Base-by-base conservation (phyloP, 192 early-diverging fungal genomes). In the Coemansia sp. region DNA sequence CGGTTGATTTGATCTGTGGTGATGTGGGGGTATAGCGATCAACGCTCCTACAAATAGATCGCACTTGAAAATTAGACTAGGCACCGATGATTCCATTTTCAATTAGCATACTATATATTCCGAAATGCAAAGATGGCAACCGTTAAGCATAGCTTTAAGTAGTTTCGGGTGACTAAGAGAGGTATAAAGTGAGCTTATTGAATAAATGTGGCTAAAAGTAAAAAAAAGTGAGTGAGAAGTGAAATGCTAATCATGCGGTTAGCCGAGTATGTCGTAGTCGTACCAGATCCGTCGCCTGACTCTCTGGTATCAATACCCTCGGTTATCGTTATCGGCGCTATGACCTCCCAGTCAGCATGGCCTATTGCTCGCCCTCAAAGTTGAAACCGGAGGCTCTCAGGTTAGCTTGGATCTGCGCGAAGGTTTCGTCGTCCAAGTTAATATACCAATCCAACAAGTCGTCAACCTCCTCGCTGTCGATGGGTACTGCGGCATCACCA, bases 1-100 rank as follows among this genome's bases (percentile, higher is more conserved):
- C 57, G 4, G 57, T 15, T 34, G 57, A 60, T 60, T 60, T 34
- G 57, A 60, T 60, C 29, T 57, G 49, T 47, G 44, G 44, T 47
- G 16, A 47, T 47, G 44, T 47, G 27, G 27, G 27, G 27, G 27
- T 27, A 27, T 27, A 27, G 27, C 27, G 27, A 27, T 27, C 27
- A 27, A 27, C 27, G 27, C 27, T 27, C 27, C 27, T 27, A 27
- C 27, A 27, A 27, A 27, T 27, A 27, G 27, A 27, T 27, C 27
- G 27, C 27, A 27, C 27, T 27, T 27, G 27, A 27, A 27, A 18
- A 7, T 0, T 18, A 38, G 6, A 38, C 36, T 7, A 1, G 7
- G 7, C 36, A 38, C 6, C 2, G 36, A 38, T 38, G 36, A 1
- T 10, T 38, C 36, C 36, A 38, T 9, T 44, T 44, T 16, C 0